phyloP scores from a whole-genome alignment of 306 rosid species.

The Luffa acutangula region DNA sequence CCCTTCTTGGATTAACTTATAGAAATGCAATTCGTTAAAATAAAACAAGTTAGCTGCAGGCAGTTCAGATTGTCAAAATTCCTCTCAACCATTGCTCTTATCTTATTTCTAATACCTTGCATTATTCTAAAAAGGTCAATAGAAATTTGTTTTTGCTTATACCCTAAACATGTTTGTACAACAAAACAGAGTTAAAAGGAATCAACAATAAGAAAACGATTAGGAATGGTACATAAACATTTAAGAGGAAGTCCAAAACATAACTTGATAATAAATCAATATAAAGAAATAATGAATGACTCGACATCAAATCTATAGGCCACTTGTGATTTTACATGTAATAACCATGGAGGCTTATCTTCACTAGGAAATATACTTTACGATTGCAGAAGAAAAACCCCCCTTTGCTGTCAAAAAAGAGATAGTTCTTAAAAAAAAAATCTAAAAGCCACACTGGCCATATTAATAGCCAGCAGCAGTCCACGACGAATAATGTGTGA shows the following conservation, averaged over 20 bases:
- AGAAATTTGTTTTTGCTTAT: background rate
- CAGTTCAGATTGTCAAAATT: background rate
- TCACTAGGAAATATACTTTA: background rate
- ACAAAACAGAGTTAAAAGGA: background rate
- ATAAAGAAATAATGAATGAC: too few species aligned
- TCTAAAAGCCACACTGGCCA: background rate
- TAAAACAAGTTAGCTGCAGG: background rate
- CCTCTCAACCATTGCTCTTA: background rate
- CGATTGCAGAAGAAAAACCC: background rate
- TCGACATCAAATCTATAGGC: background rate
- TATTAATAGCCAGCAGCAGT: background rate
- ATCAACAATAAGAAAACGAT: background rate
- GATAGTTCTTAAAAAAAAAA: background rate
- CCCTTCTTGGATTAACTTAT: background rate
- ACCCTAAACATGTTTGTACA: background rate
- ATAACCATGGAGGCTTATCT: background rate
- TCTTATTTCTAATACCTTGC: background rate
- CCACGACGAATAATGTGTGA: background rate
- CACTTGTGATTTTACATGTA: background rate
- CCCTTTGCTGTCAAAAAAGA: background rate
- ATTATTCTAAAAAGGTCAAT: background rate
- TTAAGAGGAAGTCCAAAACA: too few species aligned
- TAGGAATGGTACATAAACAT: background rate
- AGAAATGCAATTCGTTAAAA: background rate
- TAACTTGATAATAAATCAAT: too few species aligned